Evolutionary conservation across 805 yeast genomes (phyloP), one percentile per base, ranked within the genome.

Genomic region (Metschnikowia baotianmanensis): DNA sequence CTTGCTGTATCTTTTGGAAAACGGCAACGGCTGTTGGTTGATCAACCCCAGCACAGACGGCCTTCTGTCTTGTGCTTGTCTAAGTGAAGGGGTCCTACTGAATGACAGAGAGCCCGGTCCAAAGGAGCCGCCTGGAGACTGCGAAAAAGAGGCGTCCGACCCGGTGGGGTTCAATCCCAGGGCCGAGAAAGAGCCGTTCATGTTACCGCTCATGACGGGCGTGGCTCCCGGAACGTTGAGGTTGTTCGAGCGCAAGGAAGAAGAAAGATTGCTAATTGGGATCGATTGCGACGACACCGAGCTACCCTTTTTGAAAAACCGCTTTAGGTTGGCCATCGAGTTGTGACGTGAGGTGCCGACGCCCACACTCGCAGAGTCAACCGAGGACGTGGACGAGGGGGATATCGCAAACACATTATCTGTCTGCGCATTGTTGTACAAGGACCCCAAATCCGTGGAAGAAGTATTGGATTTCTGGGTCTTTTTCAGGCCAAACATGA

Each of bases 251-350:
- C 63, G 52, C 36, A 56, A 52, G 0, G 62, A 57, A 22, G 53
- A 47, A 3, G 59, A 54, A 33, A 58, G 45, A 52, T 50, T 50
- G 32, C 58, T 49, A 5, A 55, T 50, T 13, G 49, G 46, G 20
- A 45, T 35, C 17, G 52, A 51, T 28, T 47, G 48, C 17, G 53
- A 27, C 5, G 62, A 55, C 10, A 56, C 41, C 1, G 56, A 46
- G 19, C 56, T 47, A 17, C 56, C 50, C 64, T 73, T 67, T 59
- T 78, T 82, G 68, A 85, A 85, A 54, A 85, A 84, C 35, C 88
- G 68, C 55, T 84, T 80, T 53, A 85, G 61, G 58, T 84, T 86
- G 13, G 85, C 89, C 82, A 85, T 83, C 6, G 90, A 83, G 32
- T 85, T 80, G 59, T 84, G 90, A 46, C 84, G 74, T 2, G 84